Conservation (phyloP, 352 stramenopile genomes). For the Phytophthora constricta region DNA sequence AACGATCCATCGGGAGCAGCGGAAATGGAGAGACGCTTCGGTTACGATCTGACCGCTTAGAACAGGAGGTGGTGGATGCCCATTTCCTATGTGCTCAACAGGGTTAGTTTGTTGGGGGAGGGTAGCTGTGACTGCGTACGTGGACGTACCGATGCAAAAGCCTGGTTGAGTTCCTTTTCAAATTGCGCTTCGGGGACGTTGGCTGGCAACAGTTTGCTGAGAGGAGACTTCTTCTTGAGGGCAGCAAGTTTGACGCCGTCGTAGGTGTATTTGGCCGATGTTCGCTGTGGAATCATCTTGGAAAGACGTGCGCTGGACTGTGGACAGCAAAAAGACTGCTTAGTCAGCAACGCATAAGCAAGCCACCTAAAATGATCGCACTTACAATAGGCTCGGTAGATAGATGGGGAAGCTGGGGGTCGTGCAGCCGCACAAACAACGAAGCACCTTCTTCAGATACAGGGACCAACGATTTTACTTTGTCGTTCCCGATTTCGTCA, state of each 20-base stretch:
- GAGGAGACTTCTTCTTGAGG: conserved; percentile 67
- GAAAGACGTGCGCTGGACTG: conserved; percentile 43
- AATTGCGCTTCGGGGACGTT: conserved; percentile 50
- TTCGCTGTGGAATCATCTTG: conserved; percentile 53
- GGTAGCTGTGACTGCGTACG: neutral
- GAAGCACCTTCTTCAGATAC: conserved; percentile 54
- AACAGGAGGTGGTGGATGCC: conserved; percentile 59
- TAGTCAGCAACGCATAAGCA: neutral
- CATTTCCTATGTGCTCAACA: conserved; percentile 44
- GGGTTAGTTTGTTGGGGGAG: neutral
- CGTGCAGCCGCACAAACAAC: conserved; percentile 68
- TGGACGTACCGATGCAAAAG: conserved; percentile 51
- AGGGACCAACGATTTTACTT: conserved; percentile 44
- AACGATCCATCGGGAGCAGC: neutral
- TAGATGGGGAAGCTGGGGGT: conserved; percentile 56
- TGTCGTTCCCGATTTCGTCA: conserved; percentile 50
- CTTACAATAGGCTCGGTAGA: conserved; percentile 49
- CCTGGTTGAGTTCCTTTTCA: conserved; percentile 77
- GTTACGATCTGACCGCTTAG: conserved; percentile 16
- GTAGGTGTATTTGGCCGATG: conserved; percentile 53
- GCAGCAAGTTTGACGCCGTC: conserved; percentile 50
- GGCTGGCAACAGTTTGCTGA: conserved; percentile 57
- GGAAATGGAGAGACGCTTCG: conserved; percentile 26
- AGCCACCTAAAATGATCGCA: conserved; percentile 4
- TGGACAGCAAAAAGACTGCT: neutral